phyloP scores from a whole-genome alignment of 225 moss, liverwort and hornwort species.

The Takakia lepidozioides region DNA sequence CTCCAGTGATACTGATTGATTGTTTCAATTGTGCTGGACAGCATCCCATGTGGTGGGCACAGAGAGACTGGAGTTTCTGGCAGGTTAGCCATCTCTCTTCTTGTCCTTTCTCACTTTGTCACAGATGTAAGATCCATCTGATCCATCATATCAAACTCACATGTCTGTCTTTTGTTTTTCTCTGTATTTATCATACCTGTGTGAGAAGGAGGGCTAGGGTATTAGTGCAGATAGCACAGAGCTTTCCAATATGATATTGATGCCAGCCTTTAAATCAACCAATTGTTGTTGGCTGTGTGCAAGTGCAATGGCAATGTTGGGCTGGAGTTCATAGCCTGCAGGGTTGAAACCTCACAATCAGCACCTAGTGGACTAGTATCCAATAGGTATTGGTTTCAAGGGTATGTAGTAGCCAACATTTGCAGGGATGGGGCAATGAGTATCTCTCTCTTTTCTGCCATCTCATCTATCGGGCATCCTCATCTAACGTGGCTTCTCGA shows the following conservation, averaged over 20 bases:
- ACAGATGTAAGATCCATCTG: neutral
- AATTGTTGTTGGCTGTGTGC: too few relatives aligned
- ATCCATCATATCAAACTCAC: neutral
- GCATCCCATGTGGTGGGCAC: conserved; percentile 53
- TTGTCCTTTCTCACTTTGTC: neutral
- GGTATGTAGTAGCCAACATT: neutral
- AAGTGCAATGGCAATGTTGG: too few relatives aligned
- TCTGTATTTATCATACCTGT: neutral
- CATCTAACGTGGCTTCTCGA: neutral
- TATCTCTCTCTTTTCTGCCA: conserved; percentile 3
- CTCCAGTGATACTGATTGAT: neutral
- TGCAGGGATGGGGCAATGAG: neutral
- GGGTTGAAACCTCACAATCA: too few relatives aligned
- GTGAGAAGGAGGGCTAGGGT: neutral
- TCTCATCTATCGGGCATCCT: too few relatives aligned
- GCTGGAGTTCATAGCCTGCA: too few relatives aligned
- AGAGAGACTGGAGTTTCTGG: conserved; percentile 68
- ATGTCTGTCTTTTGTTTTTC: neutral
- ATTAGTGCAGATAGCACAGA: neutral
- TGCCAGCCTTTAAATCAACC: neutral
- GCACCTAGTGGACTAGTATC: neutral
- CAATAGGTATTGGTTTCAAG: neutral
- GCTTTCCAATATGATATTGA: neutral
- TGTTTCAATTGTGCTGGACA: conserved; percentile 24
- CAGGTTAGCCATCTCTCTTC: conserved; percentile 15